phyloP scores from a whole-genome alignment of 345 rosid genomes.

The Eucalyptus cloeziana region DNA sequence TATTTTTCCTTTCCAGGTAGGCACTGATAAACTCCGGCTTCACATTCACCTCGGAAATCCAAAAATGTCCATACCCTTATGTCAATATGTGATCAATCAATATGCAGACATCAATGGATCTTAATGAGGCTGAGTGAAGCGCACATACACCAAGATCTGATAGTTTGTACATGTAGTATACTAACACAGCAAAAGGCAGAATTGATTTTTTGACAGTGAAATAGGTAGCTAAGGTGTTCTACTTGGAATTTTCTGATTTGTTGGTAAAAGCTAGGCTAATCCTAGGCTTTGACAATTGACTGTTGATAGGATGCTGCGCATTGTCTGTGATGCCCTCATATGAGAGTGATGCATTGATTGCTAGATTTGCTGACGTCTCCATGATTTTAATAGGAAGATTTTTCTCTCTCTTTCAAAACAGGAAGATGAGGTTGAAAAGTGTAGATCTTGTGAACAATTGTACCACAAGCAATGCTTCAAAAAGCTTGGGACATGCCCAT shows the following conservation, averaged over 20 bases:
- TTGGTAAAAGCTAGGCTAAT: neutral
- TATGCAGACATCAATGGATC: neutral
- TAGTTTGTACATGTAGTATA: neutral
- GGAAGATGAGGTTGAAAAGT: conserved; percentile 68
- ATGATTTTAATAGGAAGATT: neutral
- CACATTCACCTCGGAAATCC: neutral
- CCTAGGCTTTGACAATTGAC: neutral
- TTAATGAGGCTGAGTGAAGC: neutral
- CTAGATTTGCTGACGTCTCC: neutral
- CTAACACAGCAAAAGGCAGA: neutral
- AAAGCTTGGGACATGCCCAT: conserved; percentile 55
- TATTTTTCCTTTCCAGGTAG: conserved; percentile 93
- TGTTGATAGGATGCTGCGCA: neutral
- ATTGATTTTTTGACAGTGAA: neutral
- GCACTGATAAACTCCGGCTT: neutral
- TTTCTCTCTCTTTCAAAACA: conserved; percentile 12
- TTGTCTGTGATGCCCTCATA: neutral
- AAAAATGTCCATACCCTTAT: neutral
- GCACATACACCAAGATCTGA: neutral
- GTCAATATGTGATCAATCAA: neutral
- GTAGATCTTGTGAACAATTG: conserved; percentile 42
- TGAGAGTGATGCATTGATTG: neutral
- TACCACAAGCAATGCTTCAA: conserved; percentile 73
- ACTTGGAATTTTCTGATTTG: neutral
- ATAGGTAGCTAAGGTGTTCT: neutral